Conservation (phyloP, 2,329 filamentous ascomycete genomes). For the Onygenales sp. region DNA sequence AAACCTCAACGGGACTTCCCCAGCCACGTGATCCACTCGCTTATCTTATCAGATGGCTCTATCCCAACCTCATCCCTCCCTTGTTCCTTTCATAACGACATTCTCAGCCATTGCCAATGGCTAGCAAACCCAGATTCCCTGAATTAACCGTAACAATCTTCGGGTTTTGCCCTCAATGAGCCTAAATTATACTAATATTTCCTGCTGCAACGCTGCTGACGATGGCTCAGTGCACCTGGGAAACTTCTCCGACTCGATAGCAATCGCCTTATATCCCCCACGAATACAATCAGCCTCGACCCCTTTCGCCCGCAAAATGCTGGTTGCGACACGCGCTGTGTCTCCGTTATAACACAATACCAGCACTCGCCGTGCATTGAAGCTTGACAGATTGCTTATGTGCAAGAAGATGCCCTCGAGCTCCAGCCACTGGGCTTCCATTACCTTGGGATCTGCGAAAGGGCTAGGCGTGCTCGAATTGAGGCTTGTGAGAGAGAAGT, state of each 20-base stretch:
- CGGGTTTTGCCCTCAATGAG: not conserved
- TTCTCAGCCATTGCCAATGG: too few species aligned
- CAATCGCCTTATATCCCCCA: constrained; percentile 25
- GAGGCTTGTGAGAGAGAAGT: constrained; percentile 33
- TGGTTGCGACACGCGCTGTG: constrained; percentile 44
- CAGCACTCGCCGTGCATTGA: constrained; percentile 31
- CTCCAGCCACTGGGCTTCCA: constrained; percentile 40
- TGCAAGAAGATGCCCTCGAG: constrained; percentile 36
- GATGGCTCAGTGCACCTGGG: not conserved
- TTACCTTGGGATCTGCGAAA: constrained; percentile 36
- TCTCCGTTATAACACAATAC: constrained; percentile 48
- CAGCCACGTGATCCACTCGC: too few species aligned
- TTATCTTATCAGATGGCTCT: too few species aligned
- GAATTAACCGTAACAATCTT: too few species aligned
- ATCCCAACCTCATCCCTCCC: too few species aligned
- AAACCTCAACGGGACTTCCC: too few species aligned
- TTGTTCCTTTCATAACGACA: too few species aligned
- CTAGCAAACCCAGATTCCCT: too few species aligned
- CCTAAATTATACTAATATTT: not conserved
- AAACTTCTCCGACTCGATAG: not conserved
- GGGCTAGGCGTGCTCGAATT: constrained; percentile 30
- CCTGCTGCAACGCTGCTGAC: not conserved
- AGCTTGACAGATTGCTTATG: not conserved
- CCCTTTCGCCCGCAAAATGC: constrained; percentile 43
- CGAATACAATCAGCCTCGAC: constrained; percentile 38